Conservation (phyloP, 345 rosid species). For the Hypericum perforatum region DNA sequence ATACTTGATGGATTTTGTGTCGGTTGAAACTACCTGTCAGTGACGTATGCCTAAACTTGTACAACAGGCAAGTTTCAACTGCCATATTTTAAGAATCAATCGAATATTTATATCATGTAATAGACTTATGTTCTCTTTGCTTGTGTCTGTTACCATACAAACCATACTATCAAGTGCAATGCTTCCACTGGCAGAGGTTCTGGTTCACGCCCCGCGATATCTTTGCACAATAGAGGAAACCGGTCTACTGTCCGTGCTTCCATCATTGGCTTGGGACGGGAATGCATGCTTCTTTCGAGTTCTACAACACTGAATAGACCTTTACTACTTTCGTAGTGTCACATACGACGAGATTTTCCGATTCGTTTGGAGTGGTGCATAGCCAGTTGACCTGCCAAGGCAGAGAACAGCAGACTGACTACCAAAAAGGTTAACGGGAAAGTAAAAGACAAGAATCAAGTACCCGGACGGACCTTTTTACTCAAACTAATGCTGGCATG, state of each 20-base stretch:
- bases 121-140: too few species aligned
- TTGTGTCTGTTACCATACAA: too few species aligned
- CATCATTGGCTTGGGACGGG: background rate
- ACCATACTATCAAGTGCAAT: too few species aligned
- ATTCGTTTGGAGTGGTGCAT: conserved; percentile 63
- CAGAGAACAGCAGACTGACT: background rate
- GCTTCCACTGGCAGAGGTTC: too few species aligned
- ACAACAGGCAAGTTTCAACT: too few species aligned
- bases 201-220: too few species aligned
- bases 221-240: too few species aligned
- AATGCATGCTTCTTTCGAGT: background rate
- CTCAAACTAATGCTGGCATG: conserved; percentile 43
- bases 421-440: background rate
- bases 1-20: too few species aligned
- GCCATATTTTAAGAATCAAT: too few species aligned
- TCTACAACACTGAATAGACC: conserved; percentile 47
- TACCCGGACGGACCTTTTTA: conserved; percentile 44
- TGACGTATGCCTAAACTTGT: too few species aligned
- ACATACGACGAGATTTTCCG: conserved; percentile 79
- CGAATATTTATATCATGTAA: too few species aligned
- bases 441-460: background rate
- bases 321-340: conserved; percentile 87
- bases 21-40: too few species aligned
- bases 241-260: background rate
- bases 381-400: conserved; percentile 80